These are phyloP conservation scores for Diaporthe caulivora DNA, from an alignment of 2,329 filamentous ascomycete species.

Conservation along the genomic window DNA sequence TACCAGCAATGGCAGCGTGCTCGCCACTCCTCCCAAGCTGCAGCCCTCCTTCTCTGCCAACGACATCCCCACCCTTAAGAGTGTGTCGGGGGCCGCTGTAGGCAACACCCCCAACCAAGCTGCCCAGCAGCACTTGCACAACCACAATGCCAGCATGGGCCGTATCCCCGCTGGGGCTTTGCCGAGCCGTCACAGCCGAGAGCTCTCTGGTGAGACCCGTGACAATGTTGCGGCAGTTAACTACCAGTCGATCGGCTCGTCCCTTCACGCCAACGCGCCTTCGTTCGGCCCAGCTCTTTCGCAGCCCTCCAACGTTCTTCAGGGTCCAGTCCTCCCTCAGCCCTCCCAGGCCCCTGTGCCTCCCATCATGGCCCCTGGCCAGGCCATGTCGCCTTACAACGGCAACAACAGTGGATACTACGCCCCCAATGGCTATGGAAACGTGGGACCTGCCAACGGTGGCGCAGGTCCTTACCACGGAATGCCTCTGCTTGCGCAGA, in stretches of 20 bases:
- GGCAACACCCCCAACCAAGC: constrained; percentile 69
- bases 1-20: constrained; percentile 56
- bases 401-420: constrained; percentile 48
- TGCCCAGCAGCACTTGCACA: constrained; percentile 74
- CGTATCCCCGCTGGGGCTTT: constrained; percentile 78
- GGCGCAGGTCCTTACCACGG: constrained; percentile 46
- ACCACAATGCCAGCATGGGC: constrained; percentile 86
- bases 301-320: constrained; percentile 41
- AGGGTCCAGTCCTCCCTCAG: constrained; percentile 29
- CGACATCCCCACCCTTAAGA: constrained; percentile 89
- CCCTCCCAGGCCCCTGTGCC: constrained; percentile 39
- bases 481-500: constrained; percentile 75
- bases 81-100: constrained; percentile 63
- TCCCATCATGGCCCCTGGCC: constrained; percentile 47
- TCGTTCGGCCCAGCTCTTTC: constrained; percentile 79
- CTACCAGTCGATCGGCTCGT: constrained; percentile 75
- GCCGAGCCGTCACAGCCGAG: constrained; percentile 78
- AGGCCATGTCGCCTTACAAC: constrained; percentile 43
- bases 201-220: constrained; percentile 64
- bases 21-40: constrained; percentile 78
- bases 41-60: constrained; percentile 92
- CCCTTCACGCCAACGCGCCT: constrained; percentile 82
- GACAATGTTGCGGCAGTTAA: constrained; percentile 58
- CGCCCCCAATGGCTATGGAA: constrained; percentile 46
- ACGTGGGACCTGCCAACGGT: constrained; percentile 35